phyloP scores from a whole-genome alignment of 78 protist genomes.

The Diacronema lutheri region DNA sequence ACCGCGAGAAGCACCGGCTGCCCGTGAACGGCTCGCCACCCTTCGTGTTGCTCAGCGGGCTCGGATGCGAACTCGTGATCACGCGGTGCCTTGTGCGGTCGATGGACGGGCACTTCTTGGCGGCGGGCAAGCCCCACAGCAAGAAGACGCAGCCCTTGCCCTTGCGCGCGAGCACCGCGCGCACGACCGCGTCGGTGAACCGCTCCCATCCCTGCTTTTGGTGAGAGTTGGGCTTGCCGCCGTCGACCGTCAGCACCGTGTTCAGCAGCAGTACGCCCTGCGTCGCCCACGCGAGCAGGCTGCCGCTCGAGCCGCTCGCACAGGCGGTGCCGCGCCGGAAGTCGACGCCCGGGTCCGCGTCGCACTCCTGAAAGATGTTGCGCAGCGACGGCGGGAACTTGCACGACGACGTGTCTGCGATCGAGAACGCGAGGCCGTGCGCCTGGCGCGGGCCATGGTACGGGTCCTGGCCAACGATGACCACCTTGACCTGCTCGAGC shows the following conservation, averaged over 20 bases:
- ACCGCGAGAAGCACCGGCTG: too few relatives aligned
- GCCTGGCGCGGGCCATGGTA: conserved; percentile 77
- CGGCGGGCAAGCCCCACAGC: conserved; percentile 80
- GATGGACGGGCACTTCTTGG: conserved; percentile 60
- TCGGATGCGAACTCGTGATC: too few relatives aligned
- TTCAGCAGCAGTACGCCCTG: conserved; percentile 86
- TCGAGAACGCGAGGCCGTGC: conserved; percentile 83
- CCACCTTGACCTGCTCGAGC: conserved; percentile 57
- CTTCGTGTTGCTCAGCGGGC: too few relatives aligned
- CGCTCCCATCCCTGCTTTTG: conserved; percentile 56
- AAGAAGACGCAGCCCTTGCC: conserved; percentile 49
- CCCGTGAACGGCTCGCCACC: too few relatives aligned
- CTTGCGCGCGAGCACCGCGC: background rate
- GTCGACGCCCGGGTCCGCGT: conserved; percentile 11
- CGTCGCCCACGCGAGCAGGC: conserved; percentile 72
- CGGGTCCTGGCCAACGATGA: conserved; percentile 86
- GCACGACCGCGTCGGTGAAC: conserved; percentile 71
- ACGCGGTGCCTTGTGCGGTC: background rate
- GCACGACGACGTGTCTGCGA: background rate
- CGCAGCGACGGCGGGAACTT: conserved; percentile 53
- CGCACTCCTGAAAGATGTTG: conserved; percentile 75
- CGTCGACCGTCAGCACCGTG: conserved; percentile 67
- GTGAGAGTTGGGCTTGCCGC: conserved; percentile 64
- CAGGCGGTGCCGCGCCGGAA: too few relatives aligned
- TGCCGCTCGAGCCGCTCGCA: conserved; percentile 44